phyloP scores from a whole-genome alignment of 2,329 filamentous ascomycete species.

The Aspergillus arachidicola region DNA sequence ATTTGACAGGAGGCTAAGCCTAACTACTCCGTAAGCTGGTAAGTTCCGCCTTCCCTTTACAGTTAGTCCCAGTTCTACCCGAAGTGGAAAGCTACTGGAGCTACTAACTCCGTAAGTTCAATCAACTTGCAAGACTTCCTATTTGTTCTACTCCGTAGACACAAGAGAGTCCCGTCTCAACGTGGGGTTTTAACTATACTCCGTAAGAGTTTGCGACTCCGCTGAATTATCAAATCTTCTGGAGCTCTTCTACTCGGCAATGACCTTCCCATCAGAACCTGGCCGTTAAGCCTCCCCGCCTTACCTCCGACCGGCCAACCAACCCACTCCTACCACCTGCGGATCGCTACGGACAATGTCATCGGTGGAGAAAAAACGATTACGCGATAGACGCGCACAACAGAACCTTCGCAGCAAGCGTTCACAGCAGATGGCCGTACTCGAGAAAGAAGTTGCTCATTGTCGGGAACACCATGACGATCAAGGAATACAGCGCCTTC shows the following conservation, averaged over 20 bases:
- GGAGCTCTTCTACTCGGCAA: too few relatives aligned
- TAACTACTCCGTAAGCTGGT: too few relatives aligned
- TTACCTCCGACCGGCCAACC: not conserved
- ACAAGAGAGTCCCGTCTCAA: too few relatives aligned
- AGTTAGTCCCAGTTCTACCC: not conserved
- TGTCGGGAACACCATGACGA: slow-evolving; percentile 29
- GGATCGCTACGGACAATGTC: not conserved
- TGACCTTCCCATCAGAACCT: not conserved
- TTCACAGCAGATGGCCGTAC: slow-evolving; percentile 18
- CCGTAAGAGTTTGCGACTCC: not conserved
- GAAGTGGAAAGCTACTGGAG: not conserved
- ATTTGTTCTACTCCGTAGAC: too few relatives aligned
- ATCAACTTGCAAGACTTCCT: too few relatives aligned
- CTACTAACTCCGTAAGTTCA: not conserved
- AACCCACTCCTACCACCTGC: too few relatives aligned
- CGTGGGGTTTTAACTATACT: not conserved
- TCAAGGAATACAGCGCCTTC: slow-evolving; percentile 18
- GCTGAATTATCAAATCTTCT: not conserved
- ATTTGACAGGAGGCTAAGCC: too few relatives aligned
- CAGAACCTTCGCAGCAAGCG: slow-evolving; percentile 30
- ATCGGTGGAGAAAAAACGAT: slow-evolving; percentile 19
- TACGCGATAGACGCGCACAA: slow-evolving; percentile 31
- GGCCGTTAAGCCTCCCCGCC: not conserved
- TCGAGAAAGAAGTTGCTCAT: slow-evolving; percentile 26
- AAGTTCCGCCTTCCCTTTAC: not conserved